phyloP scores from a whole-genome alignment of 305 asterid species.

The Fraxinus sp. region DNA sequence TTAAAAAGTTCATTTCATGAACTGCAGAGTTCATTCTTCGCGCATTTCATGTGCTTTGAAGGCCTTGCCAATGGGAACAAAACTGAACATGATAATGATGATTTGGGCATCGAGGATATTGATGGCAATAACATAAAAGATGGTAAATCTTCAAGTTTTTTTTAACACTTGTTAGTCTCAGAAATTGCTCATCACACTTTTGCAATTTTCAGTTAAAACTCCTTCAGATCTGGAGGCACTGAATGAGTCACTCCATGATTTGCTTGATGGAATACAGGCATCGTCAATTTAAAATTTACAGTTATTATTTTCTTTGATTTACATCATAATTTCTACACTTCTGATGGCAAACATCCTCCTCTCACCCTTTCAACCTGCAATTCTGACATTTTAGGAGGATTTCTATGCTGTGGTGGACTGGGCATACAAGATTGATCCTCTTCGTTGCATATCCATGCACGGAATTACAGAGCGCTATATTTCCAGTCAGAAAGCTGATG shows the following conservation, averaged over 20 bases:
- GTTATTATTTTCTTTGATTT: slow-evolving; percentile 22
- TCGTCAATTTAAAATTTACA: slow-evolving; percentile 21
- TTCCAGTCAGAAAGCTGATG: slow-evolving; percentile 98
- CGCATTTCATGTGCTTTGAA: slow-evolving; percentile 99
- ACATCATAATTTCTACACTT: slow-evolving; percentile 19
- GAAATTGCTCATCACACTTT: slow-evolving; percentile 17
- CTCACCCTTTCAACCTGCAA: background rate
- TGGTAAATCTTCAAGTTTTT: slow-evolving; percentile 43
- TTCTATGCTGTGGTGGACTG: slow-evolving; percentile 99
- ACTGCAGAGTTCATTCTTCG: slow-evolving; percentile 95
- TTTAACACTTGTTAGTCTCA: slow-evolving; percentile 20
- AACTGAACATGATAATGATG: slow-evolving; percentile 52
- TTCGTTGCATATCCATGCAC: slow-evolving; percentile 98
- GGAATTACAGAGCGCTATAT: slow-evolving; percentile 94
- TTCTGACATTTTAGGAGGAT: slow-evolving; percentile 62
- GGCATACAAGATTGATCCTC: slow-evolving; percentile 97
- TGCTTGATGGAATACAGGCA: slow-evolving; percentile 99
- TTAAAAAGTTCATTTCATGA: slow-evolving; percentile 17
- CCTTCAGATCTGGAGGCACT: slow-evolving; percentile 81
- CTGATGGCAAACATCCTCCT: slow-evolving; percentile 12
- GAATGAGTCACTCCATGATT: slow-evolving; percentile 85
- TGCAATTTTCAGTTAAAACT: slow-evolving; percentile 51
- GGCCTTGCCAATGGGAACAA: slow-evolving; percentile 64
- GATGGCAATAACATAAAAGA: slow-evolving; percentile 71
- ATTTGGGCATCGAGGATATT: slow-evolving; percentile 93